Evolutionary conservation across 208 protist species (phyloP).

Genomic region (Sergeia podlipaevii): DNA sequence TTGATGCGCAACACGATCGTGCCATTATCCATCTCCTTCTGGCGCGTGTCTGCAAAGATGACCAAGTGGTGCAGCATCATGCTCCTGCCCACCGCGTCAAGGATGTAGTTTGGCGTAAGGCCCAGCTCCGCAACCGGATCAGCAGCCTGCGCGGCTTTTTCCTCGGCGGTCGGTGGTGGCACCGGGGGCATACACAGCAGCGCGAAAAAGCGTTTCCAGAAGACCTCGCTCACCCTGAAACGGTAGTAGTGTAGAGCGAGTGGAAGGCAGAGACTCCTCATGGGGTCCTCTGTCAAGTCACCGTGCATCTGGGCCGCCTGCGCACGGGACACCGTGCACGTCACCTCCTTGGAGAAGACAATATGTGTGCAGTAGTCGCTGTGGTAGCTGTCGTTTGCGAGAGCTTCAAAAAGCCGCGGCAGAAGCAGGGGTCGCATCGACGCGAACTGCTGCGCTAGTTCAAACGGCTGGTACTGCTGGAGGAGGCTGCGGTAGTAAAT

Average conservation of each 20-base stretch:
- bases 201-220: slow-evolving; percentile 72
- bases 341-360: slow-evolving; percentile 78
- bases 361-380: slow-evolving; percentile 60
- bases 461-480: slow-evolving; percentile 52
- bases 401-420: slow-evolving; percentile 51
- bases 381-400: slow-evolving; percentile 41
- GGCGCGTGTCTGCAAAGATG: slow-evolving; percentile 49
- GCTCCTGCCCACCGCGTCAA: slow-evolving; percentile 79
- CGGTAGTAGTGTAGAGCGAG: slow-evolving; percentile 72
- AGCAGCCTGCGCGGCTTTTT: slow-evolving; percentile 9
- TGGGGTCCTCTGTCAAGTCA: slow-evolving; percentile 71
- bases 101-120: slow-evolving; percentile 64
- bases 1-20: slow-evolving; percentile 36
- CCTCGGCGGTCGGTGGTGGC: slow-evolving; percentile 30
- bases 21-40: slow-evolving; percentile 59
- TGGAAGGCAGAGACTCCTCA: slow-evolving; percentile 67
- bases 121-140: slow-evolving; percentile 45
- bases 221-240: slow-evolving; percentile 50
- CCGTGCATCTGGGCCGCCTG: slow-evolving; percentile 57
- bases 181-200: slow-evolving; percentile 77
- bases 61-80: slow-evolving; percentile 85
- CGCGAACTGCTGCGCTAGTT: slow-evolving; percentile 36
- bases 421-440: slow-evolving; percentile 57
- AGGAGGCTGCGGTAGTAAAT: slow-evolving; percentile 69
- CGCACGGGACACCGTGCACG: slow-evolving; percentile 60